These are phyloP conservation scores for Rhodosporidiobolus sp. DNA, from an alignment of 768 basidiomycete species.

Conservation along the genomic window DNA sequence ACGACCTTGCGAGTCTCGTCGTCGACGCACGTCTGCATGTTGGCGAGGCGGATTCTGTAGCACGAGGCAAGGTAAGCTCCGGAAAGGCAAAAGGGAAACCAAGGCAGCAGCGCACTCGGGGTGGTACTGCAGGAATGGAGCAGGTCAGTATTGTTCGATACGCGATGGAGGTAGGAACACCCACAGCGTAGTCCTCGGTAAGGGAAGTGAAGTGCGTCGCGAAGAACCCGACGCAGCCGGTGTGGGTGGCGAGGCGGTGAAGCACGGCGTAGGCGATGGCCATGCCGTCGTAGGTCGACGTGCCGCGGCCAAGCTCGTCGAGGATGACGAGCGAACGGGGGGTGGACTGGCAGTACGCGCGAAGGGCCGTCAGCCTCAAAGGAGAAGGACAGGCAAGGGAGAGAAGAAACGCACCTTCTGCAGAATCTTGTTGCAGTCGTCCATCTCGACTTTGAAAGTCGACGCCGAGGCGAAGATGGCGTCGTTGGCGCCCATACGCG, in stretches of 20 bases:
- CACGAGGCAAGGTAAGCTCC: constrained; percentile 55
- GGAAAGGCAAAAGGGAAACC: neutral
- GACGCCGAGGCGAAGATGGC: constrained; percentile 92
- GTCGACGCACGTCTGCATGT: constrained; percentile 92
- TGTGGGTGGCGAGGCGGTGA: constrained; percentile 90
- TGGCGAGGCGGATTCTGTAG: constrained; percentile 88
- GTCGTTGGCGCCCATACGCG: constrained; percentile 98
- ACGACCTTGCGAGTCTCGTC: constrained; percentile 82
- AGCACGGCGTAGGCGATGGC: constrained; percentile 93
- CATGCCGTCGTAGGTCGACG: constrained; percentile 98
- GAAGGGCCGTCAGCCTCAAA: neutral
- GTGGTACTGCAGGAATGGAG: constrained; percentile 24
- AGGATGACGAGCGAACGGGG: constrained; percentile 90
- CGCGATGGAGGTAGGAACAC: neutral
- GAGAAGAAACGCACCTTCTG: constrained; percentile 59
- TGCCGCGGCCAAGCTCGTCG: constrained; percentile 78
- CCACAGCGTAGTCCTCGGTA: constrained; percentile 74
- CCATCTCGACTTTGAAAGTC: constrained; percentile 91
- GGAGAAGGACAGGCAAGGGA: neutral
- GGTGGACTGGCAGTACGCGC: constrained; percentile 66
- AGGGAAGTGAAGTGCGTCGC: constrained; percentile 96
- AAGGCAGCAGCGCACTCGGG: constrained; percentile 26
- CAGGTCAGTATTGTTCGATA: neutral
- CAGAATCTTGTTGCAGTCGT: constrained; percentile 59
- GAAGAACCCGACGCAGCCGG: constrained; percentile 86